phyloP scores from a whole-genome alignment of 192 early-diverging fungal species.

The Bifiguratus adelaidae region DNA sequence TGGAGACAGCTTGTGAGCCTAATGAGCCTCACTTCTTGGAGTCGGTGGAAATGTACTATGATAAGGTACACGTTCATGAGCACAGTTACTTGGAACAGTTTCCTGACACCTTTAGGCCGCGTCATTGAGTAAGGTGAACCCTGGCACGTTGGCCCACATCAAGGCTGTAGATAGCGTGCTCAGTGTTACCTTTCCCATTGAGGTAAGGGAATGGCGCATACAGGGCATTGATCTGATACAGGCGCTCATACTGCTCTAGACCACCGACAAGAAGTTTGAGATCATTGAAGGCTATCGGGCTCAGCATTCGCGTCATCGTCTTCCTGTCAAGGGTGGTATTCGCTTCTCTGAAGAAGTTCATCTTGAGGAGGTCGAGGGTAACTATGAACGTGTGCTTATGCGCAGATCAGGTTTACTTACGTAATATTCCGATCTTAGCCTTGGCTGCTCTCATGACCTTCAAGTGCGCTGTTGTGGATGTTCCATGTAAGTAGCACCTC shows the following conservation, averaged over 20 bases:
- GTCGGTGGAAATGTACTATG: conserved; percentile 61
- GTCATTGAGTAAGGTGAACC: conserved; percentile 42
- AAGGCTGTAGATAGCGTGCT: conserved; percentile 61
- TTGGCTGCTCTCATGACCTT: conserved; percentile 77
- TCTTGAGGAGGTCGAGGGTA: conserved; percentile 65
- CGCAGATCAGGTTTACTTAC: neutral
- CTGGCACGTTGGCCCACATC: conserved; percentile 53
- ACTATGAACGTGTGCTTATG: neutral
- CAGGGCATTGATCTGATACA: too few species aligned
- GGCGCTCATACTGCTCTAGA: too few species aligned
- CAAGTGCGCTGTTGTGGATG: conserved; percentile 80
- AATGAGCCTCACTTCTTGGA: conserved; percentile 63
- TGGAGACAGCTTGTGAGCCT: conserved; percentile 42
- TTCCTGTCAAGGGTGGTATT: conserved; percentile 77
- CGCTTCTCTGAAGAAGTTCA: conserved; percentile 71
- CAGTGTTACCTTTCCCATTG: conserved; percentile 70
- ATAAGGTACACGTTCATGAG: conserved; percentile 22
- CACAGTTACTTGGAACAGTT: neutral
- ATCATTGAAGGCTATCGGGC: conserved; percentile 73
- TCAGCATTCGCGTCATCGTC: conserved; percentile 73
- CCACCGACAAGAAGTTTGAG: conserved; percentile 45
- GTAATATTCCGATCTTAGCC: conserved; percentile 20
- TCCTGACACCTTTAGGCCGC: conserved; percentile 33
- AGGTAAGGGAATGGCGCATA: too few species aligned
- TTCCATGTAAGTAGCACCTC: conserved; percentile 57